These are phyloP conservation scores for Amaranthus tricolor DNA, from an alignment of 179 eudicot genomes.

Conservation along the genomic window DNA sequence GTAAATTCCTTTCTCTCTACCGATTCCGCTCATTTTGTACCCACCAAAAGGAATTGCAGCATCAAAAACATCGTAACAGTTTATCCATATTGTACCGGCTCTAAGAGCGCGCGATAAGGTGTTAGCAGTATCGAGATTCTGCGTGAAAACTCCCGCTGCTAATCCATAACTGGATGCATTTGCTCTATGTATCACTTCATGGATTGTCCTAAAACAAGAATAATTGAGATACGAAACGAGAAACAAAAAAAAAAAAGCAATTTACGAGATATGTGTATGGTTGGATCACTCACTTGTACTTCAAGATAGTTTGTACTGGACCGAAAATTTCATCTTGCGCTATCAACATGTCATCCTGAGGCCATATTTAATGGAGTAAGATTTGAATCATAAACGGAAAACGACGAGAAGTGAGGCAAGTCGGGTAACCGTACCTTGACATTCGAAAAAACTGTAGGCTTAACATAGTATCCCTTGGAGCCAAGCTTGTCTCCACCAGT, in stretches of 20 bases:
- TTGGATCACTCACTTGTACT: constrained; percentile 53
- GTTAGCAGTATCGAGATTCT: constrained; percentile 63
- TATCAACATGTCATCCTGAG: constrained; percentile 66
- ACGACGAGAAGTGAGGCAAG: neutral
- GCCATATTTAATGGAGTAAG: neutral
- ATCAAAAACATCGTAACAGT: constrained; percentile 63
- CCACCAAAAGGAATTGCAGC: constrained; percentile 78
- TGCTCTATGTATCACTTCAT: constrained; percentile 61
- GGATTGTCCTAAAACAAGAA: constrained; percentile 37
- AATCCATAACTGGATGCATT: constrained; percentile 54
- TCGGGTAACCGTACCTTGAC: constrained; percentile 42
- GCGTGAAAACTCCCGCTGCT: constrained; percentile 75
- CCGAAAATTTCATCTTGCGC: constrained; percentile 78
- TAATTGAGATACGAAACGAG: neutral
- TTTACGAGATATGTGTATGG: neutral
- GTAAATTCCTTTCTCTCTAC: constrained; percentile 73
- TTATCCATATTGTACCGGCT: constrained; percentile 71
- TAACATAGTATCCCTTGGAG: constrained; percentile 51
- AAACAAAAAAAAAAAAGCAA: too few relatives aligned
- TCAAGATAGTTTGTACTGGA: constrained; percentile 61
- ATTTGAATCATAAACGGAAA: neutral
- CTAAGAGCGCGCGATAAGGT: constrained; percentile 56
- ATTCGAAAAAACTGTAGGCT: constrained; percentile 67
- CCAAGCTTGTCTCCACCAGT: constrained; percentile 62
- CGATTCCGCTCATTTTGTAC: constrained; percentile 71